Conservation (phyloP, 257 asterid species). For the Petunia secreta region DNA sequence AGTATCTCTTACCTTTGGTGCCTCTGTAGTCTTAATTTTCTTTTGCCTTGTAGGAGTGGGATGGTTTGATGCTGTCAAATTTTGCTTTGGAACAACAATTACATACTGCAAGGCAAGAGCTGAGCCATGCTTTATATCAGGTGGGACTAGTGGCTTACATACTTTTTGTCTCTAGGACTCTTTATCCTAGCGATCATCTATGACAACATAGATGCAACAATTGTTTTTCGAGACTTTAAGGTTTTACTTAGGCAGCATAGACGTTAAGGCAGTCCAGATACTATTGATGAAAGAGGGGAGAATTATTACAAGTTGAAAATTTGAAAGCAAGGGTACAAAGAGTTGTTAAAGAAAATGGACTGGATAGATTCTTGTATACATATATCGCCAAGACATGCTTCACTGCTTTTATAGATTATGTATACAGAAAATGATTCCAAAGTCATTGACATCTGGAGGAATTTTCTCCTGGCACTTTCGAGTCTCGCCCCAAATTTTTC, state of each 20-base stretch:
- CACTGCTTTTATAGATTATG: neutral
- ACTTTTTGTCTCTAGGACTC: neutral
- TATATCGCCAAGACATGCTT: neutral
- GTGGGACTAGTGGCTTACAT: constrained; percentile 39
- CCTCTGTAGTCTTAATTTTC: neutral
- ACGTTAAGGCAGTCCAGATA: neutral
- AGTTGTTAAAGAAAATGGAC: no score
- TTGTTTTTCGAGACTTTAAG: neutral
- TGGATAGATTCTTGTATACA: neutral
- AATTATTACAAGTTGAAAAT: neutral
- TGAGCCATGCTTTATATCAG: constrained; percentile 98
- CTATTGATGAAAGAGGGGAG: constrained; percentile 16
- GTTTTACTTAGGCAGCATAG: neutral
- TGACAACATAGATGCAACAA: neutral
- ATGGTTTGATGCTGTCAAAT: constrained; percentile 94
- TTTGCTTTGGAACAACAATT: constrained; percentile 92
- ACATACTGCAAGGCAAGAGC: constrained; percentile 96
- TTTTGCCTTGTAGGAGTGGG: constrained; percentile 73
- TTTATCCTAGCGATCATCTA: neutral
- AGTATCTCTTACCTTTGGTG: neutral
- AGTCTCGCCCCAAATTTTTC: neutral
- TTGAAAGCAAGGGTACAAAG: constrained; percentile 16
- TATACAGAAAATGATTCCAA: neutral
- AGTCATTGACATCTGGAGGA: neutral
- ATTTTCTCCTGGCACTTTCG: neutral